Evolutionary conservation across 495 filamentous ascomycete genomes (phyloP).

Genomic region (Penicillium taxi): DNA sequence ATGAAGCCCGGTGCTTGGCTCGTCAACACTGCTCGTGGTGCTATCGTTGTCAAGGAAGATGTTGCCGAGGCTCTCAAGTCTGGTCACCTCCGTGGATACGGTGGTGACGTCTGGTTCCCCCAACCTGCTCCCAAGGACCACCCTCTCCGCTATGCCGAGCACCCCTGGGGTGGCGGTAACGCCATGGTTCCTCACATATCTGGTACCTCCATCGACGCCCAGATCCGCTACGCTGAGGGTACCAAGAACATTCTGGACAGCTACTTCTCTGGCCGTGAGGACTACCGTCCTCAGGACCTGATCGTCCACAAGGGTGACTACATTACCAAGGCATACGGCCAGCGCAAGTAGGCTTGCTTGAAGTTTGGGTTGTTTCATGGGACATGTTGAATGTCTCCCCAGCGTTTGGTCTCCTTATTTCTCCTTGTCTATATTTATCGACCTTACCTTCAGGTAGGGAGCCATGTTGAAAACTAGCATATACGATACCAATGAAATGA

Average conservation of each 20-base stretch:
- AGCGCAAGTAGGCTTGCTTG: conserved; percentile 50
- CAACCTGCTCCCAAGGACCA: conserved; percentile 96
- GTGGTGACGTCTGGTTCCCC: conserved; percentile 89
- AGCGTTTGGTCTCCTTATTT: conserved; percentile 4
- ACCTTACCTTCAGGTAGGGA: conserved; percentile 8
- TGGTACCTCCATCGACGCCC: conserved; percentile 92
- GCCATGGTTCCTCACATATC: conserved; percentile 99
- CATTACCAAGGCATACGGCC: conserved; percentile 90
- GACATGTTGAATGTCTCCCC: conserved; percentile 4
- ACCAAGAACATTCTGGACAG: conserved; percentile 82
- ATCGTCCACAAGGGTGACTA: conserved; percentile 92
- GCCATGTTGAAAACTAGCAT: conserved; percentile 17
- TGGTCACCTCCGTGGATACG: conserved; percentile 94
- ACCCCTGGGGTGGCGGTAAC: conserved; percentile 94
- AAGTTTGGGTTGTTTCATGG: not conserved
- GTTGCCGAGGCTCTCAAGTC: conserved; percentile 88
- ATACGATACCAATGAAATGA: conserved; percentile 27
- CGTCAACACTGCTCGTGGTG: conserved; percentile 95
- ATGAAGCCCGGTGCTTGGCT: conserved; percentile 99
- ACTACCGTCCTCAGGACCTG: conserved; percentile 86
- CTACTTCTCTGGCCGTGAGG: conserved; percentile 78
- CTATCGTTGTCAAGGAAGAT: conserved; percentile 99
- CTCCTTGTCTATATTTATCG: conserved; percentile 8
- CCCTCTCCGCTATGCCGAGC: conserved; percentile 83
- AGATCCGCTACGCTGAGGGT: conserved; percentile 87